These are phyloP conservation scores for Ophiostoma montium DNA, from an alignment of 2,329 filamentous ascomycete genomes.

Conservation along the genomic window DNA sequence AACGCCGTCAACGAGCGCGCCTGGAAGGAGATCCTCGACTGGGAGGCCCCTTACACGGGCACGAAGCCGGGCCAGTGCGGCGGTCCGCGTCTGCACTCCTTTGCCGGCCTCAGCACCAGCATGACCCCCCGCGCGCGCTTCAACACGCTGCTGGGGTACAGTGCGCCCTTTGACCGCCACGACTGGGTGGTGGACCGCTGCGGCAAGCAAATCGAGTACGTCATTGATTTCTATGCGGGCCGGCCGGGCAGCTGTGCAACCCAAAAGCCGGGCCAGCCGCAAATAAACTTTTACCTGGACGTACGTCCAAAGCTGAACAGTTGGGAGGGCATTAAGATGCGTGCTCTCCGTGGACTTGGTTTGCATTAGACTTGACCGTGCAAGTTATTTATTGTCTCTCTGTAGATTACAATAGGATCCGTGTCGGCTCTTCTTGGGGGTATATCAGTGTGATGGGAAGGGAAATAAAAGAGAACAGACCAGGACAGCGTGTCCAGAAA, in stretches of 20 bases:
- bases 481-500: too few relatives aligned
- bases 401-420: not conserved
- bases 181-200: slow-evolving; percentile 96
- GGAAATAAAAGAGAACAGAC: too few relatives aligned
- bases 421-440: not conserved
- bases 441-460: not conserved
- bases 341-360: slow-evolving; percentile 35
- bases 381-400: not conserved
- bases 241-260: slow-evolving; percentile 26
- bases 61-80: slow-evolving; percentile 44
- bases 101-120: slow-evolving; percentile 54
- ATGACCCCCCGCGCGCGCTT: slow-evolving; percentile 74
- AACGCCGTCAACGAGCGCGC: slow-evolving; percentile 97
- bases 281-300: slow-evolving; percentile 51
- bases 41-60: slow-evolving; percentile 57
- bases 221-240: slow-evolving; percentile 96
- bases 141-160: slow-evolving; percentile 78
- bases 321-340: slow-evolving; percentile 56
- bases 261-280: slow-evolving; percentile 9
- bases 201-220: slow-evolving; percentile 73
- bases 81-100: slow-evolving; percentile 71
- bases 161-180: slow-evolving; percentile 83
- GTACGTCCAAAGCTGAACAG: slow-evolving; percentile 55
- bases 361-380: slow-evolving; percentile 23
- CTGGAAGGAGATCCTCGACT: slow-evolving; percentile 80